Evolutionary conservation across 441 rosid species (phyloP).

Genomic region (Populus hybrid): DNA sequence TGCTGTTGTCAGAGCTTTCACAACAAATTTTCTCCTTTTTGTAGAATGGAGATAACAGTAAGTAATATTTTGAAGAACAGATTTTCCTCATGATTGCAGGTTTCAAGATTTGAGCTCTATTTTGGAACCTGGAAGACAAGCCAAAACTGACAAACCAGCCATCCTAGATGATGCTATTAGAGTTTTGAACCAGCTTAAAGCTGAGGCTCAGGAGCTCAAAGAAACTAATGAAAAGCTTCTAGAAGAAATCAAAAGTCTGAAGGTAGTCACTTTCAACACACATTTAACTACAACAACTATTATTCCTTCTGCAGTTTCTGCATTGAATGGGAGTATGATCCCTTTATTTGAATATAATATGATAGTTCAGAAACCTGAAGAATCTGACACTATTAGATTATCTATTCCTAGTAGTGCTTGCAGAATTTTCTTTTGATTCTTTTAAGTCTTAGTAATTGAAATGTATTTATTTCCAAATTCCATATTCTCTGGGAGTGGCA

Average conservation of each 20-base stretch:
- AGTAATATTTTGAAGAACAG: conserved; percentile 2
- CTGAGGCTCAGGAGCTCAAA: conserved; percentile 59
- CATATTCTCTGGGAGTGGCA: not conserved
- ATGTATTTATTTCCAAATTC: not conserved
- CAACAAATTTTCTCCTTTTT: not conserved
- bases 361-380: not conserved
- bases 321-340: not conserved
- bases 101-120: conserved; percentile 65
- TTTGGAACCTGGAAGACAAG: conserved; percentile 67
- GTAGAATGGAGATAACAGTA: not conserved
- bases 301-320: not conserved
- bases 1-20: not conserved
- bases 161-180: conserved; percentile 68
- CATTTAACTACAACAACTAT: not conserved
- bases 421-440: not conserved
- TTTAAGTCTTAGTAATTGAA: not conserved
- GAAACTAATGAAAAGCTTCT: conserved; percentile 60
- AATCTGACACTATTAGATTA: not conserved
- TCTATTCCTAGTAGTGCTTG: not conserved
- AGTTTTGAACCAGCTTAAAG: conserved; percentile 58
- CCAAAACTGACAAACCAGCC: conserved; percentile 62
- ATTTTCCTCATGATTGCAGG: conserved; percentile 31
- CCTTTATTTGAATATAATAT: not conserved
- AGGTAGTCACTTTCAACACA: conserved; percentile 43
- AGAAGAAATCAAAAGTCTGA: conserved; percentile 65